phyloP scores from a whole-genome alignment of 345 rosid genomes.

The Hevea brasiliensis region DNA sequence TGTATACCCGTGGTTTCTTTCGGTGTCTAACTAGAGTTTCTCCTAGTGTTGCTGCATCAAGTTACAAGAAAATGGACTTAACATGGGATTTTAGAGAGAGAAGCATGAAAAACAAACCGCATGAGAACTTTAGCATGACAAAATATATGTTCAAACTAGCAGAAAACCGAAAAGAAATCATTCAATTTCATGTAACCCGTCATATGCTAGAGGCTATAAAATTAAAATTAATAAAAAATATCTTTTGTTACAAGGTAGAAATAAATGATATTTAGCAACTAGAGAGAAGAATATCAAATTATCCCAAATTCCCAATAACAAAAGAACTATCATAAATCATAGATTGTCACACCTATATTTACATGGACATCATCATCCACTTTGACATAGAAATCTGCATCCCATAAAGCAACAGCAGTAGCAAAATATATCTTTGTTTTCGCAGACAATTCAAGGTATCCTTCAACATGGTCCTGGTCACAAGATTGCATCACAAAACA shows the following conservation, averaged over 20 bases:
- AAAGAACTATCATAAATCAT: background rate
- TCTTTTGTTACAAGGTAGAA: too few species aligned
- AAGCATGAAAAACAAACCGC: conserved; percentile 7
- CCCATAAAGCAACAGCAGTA: conserved; percentile 82
- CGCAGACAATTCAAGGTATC: conserved; percentile 94
- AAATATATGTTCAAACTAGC: background rate
- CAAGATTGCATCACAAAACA: conserved; percentile 15
- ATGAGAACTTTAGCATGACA: background rate
- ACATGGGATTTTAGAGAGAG: background rate
- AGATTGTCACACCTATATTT: conserved; percentile 61
- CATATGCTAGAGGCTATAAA: background rate
- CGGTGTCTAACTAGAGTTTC: conserved; percentile 84
- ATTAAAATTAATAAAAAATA: too few species aligned
- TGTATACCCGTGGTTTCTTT: conserved; percentile 67
- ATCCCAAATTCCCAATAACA: too few species aligned
- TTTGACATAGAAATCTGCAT: conserved; percentile 96
- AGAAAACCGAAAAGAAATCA: background rate
- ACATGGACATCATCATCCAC: conserved; percentile 99
- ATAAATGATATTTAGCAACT: too few species aligned
- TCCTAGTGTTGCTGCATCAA: conserved; percentile 79
- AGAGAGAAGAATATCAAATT: too few species aligned
- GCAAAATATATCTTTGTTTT: conserved; percentile 94
- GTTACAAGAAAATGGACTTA: conserved; percentile 17
- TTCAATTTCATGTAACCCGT: background rate
- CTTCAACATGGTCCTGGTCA: conserved; percentile 92